A percentile compares a stretch with the other conserved stretches of the same genome.
Conservation (phyloP, 148 eudicot genomes). For the Polygonum aviculare region DNA sequence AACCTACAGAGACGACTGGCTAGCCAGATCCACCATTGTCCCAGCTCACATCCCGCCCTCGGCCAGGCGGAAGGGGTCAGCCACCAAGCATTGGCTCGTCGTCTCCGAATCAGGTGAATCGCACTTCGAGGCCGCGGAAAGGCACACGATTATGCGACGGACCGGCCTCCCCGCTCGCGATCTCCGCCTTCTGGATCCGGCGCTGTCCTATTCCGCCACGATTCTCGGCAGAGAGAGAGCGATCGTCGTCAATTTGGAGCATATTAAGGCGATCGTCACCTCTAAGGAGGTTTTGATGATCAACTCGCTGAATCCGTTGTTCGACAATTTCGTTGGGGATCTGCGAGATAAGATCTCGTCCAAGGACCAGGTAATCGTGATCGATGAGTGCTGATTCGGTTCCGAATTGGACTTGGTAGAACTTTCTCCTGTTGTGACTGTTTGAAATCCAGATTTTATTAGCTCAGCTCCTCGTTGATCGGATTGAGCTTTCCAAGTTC, state of each 20-base stretch:
- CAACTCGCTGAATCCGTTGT: constrained; percentile 35
- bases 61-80: constrained; percentile 28
- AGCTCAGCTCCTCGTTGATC: too few relatives aligned
- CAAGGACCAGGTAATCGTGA: not conserved
- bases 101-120: constrained; percentile 26
- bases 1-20: constrained; percentile 1
- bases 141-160: constrained; percentile 44
- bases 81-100: constrained; percentile 34
- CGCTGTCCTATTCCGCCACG: constrained; percentile 45
- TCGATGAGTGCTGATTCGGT: not conserved
- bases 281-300: constrained; percentile 47
- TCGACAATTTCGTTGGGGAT: constrained; percentile 34
- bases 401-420: not conserved
- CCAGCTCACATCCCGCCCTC: constrained; percentile 10
- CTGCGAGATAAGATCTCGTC: constrained; percentile 23
- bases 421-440: too few relatives aligned
- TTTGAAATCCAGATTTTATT: too few relatives aligned
- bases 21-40: not conserved
- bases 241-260: constrained; percentile 52
- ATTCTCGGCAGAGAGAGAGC: constrained; percentile 53
- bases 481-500: too few relatives aligned
- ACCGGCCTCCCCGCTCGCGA: constrained; percentile 57
- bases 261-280: constrained; percentile 48
- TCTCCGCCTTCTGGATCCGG: constrained; percentile 39
- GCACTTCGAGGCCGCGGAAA: constrained; percentile 32